Percentiles rank a stretch among this genome's conserved stretches.
These are phyloP conservation scores for Telopea speciosissima DNA, from an alignment of 177 flowering plant genomes.

Conservation along the genomic window DNA sequence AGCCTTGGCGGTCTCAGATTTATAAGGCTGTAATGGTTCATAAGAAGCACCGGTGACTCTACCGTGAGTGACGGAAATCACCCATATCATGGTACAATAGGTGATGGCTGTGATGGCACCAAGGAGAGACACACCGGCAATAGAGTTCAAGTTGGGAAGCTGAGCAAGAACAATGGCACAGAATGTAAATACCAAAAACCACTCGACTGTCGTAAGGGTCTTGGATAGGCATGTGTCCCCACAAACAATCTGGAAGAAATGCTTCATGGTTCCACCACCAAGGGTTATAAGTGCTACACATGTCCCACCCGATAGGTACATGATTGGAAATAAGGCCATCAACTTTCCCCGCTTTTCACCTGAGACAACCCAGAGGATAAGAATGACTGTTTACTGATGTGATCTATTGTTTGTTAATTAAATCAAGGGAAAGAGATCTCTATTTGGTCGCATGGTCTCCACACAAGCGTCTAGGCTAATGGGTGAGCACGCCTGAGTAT, in stretches of 20 bases:
- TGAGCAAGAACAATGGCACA: constrained; percentile 55
- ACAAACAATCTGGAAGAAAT: constrained; percentile 36
- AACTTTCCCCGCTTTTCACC: constrained; percentile 61
- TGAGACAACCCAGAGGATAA: constrained; percentile 12
- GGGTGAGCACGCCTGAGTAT: too few relatives aligned
- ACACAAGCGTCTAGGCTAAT: too few relatives aligned
- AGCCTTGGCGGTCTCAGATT: constrained; percentile 18
- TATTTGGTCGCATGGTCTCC: too few relatives aligned
- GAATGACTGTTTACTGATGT: too few relatives aligned
- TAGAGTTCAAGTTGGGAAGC: constrained; percentile 80
- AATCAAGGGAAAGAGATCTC: too few relatives aligned
- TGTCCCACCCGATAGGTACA: constrained; percentile 68
- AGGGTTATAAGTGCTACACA: constrained; percentile 57
- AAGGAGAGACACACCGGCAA: constrained; percentile 64
- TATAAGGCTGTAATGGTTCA: constrained; percentile 15
- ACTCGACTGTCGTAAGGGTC: constrained; percentile 45
- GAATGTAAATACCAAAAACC: constrained; percentile 63
- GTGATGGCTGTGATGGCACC: constrained; percentile 62
- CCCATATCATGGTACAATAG: constrained; percentile 68
- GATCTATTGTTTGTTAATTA: too few relatives aligned
- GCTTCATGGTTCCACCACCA: constrained; percentile 57
- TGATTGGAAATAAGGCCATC: constrained; percentile 46
- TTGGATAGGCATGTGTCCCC: constrained; percentile 25
- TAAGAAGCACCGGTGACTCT: constrained; percentile 39
- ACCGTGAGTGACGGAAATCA: constrained; percentile 35